Evolutionary conservation across 2,329 filamentous ascomycete genomes (phyloP), one percentile per base, ranked within the genome.

Genomic region (Pestalotiopsis sp.): DNA sequence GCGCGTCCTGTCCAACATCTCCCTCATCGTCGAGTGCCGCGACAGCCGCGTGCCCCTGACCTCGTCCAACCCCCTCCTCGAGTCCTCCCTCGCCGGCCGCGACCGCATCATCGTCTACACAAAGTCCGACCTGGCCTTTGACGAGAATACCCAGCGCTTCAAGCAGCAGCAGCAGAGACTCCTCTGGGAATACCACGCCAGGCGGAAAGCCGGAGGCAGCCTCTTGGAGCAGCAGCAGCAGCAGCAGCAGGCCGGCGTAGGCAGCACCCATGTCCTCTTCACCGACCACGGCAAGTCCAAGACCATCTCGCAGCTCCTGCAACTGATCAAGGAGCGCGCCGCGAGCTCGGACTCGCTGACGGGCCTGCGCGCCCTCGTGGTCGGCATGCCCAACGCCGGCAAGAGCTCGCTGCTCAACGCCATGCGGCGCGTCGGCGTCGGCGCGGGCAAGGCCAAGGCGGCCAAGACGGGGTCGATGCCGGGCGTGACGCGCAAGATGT

Each of bases 331-430:
- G 69, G 76, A 81, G 4, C 83, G 87, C 70, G 86, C 87, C 27
- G 72, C 76, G n/a, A 77, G 81, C 31, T 78, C 80, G 38, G 84
- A 90, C 74, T 88, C 88, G 25, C 82, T 98, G n/a, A 91, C 93
- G 7, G 95, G 94, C n/a, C 87, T 94, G 73, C 89, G 94, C 63
- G 89, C 94, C 68, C 88, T 99, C 79, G 89, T 98, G 0, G 95
- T 98, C 14, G 96, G 96, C 67, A 98, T 99, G 95, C 96, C 96
- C 45, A 99, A 99, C 78, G 94, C 97, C 0, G 96, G 96, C 45
- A 99, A 99, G 82, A 97, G 94, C 61, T 94, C 95, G 1, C 85
- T 99, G n/a, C 89, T 99, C 57, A 99, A 99, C 79, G 89, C 91
- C 17, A 86, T 98, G 63, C 91, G 96, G 23, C 87, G 85, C 56